Percentiles rank a stretch among this genome's conserved stretches.
Conservation (phyloP, 2,329 filamentous ascomycete genomes). For the Graphilbum sp. region DNA sequence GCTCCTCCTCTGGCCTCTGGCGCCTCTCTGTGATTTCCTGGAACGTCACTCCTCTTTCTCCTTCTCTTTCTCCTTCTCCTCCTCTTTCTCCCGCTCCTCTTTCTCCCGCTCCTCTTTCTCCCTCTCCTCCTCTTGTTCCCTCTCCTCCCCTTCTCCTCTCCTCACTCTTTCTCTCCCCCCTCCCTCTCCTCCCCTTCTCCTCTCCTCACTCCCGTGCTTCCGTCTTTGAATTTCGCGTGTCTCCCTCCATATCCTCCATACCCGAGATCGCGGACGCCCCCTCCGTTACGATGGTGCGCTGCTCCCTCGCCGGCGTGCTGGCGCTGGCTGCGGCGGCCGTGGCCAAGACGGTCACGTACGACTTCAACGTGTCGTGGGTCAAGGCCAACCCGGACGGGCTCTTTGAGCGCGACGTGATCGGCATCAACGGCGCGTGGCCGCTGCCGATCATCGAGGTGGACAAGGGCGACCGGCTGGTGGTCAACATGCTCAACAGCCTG, state of each 20-base stretch:
- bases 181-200: not conserved
- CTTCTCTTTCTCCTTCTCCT: not conserved
- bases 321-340: slow-evolving; percentile 13
- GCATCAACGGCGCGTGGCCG: slow-evolving; percentile 64
- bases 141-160: not conserved
- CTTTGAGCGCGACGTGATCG: slow-evolving; percentile 49
- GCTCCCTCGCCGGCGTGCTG: slow-evolving; percentile 3
- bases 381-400: slow-evolving; percentile 54
- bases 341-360: slow-evolving; percentile 31
- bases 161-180: not conserved
- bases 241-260: not conserved
- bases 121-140: not conserved
- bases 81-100: not conserved
- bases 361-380: slow-evolving; percentile 59
- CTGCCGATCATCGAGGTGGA: slow-evolving; percentile 48
- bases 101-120: not conserved
- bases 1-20: not conserved
- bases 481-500: slow-evolving; percentile 42
- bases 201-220: not conserved
- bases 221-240: not conserved
- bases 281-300: slow-evolving; percentile 5
- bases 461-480: slow-evolving; percentile 43
- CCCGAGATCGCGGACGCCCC: too few species aligned
- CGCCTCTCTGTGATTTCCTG: too few species aligned
- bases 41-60: too few species aligned